Base-by-base conservation (phyloP, 768 basidiomycete species). In the Sutorius australiensis region DNA sequence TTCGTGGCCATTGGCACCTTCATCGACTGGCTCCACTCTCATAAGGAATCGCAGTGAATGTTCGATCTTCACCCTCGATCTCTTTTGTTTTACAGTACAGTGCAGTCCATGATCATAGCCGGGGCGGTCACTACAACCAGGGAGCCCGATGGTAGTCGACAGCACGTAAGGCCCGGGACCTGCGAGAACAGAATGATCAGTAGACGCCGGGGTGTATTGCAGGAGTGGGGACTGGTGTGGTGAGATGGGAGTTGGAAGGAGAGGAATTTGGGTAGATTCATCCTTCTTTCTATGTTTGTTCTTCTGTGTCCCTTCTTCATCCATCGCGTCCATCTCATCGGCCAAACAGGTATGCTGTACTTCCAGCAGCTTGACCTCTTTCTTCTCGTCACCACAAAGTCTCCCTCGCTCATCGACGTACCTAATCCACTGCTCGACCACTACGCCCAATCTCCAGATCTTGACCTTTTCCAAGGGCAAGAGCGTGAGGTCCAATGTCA, bases 391-490 rank as follows among this genome's bases (percentile, higher is more conserved):
- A 41, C 54, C 48, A 3, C 17, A 31, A 2, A 6, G 1, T 6
- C 2, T 19, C 6, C 46, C 50, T 17, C 14, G 24, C 34, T 36
- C 50, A 17, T 53, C 55, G 7, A 50, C 6, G 40, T 59, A 62
- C 11, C 21, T 53, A 12, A 68, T 28, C 4, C 31, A 49, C 44
- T 68, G 91, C 77, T 98, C 95, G 37, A 99, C 75, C 6, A 78
- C 69, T 3, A 89, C 79, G 2, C 80, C 77, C 9, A 98, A 57
- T 24, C 84, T 77, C 72, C 92, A 84, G 7, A 99, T 77, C 69
- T 87, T 91, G 66, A 93, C 73, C 68, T 98, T 98, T 34, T 84
- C 77, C 48, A 95, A 68, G 2, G 97, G 97, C 76, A 94, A 80
- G 46, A 99, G 72, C 0, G 87, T 86, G 38, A 98, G 75, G 16